Evolutionary conservation across 169 alveolate genomes (phyloP).

Genomic region (Cyclospora cayetanensis): DNA sequence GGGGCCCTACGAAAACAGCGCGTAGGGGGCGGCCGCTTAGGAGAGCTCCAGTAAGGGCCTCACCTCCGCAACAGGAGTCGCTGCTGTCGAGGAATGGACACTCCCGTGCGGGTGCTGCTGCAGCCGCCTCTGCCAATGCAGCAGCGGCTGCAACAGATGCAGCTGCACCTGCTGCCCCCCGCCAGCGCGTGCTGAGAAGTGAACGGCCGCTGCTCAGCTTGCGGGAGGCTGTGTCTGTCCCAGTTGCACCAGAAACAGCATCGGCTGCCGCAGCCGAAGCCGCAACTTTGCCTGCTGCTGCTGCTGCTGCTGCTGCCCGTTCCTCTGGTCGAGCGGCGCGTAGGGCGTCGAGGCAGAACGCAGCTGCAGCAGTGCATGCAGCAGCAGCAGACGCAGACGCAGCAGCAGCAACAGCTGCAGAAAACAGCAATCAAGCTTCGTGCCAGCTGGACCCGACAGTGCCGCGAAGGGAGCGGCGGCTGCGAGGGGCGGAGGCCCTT

Average conservation of each 20-base stretch:
- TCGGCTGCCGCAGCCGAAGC: neutral
- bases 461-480: constrained; percentile 4
- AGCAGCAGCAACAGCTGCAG: neutral
- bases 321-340: neutral
- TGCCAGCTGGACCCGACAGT: neutral
- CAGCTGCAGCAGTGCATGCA: neutral
- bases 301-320: neutral
- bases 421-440: neutral
- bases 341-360: neutral
- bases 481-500: constrained; percentile 30
- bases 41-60: neutral
- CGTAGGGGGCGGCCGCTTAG: neutral
- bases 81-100: neutral
- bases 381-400: constrained; percentile 25
- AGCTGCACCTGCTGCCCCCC: neutral
- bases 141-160: neutral
- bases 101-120: neutral
- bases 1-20: neutral
- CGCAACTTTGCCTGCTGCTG: neutral
- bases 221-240: too few relatives aligned
- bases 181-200: neutral
- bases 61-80: constrained; percentile 6
- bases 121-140: constrained; percentile 21
- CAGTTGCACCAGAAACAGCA: constrained; percentile 17
- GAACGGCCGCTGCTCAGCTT: neutral